Evolutionary conservation across 2,329 filamentous ascomycete species (phyloP).

Genomic region (Blastomyces percursus): DNA sequence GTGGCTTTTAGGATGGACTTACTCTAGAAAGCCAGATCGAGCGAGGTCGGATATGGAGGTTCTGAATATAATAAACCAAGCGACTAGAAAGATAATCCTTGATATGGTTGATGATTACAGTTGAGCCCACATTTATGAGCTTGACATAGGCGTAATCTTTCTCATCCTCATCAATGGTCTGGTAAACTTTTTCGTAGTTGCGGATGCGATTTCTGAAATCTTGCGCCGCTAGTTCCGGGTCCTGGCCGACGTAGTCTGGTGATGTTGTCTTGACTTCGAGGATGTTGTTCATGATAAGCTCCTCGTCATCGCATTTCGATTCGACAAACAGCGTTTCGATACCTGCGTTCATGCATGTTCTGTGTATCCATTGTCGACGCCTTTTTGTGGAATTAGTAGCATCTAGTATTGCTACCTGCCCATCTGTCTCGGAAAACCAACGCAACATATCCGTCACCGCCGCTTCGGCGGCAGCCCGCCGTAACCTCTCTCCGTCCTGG

Average conservation of each 20-base stretch:
- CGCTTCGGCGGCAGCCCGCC: conserved; percentile 78
- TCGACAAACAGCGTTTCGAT: conserved; percentile 94
- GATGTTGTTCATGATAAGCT: conserved; percentile 96
- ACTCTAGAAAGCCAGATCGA: conserved; percentile 94
- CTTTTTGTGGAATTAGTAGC: conserved; percentile 93
- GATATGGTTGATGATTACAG: conserved; percentile 96
- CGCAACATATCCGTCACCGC: conserved; percentile 87
- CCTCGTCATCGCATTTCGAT: conserved; percentile 91
- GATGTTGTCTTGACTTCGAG: conserved; percentile 94
- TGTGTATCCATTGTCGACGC: conserved; percentile 80
- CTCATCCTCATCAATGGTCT: conserved; percentile 85
- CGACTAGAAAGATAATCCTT: conserved; percentile 93
- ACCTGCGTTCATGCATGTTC: conserved; percentile 61
- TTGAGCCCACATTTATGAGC: conserved; percentile 88
- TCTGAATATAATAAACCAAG: conserved; percentile 97
- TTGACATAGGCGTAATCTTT: conserved; percentile 87
- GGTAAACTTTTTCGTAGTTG: conserved; percentile 95
- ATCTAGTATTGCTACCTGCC: conserved; percentile 86
- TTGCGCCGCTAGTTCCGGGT: conserved; percentile 77
- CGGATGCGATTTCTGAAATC: conserved; percentile 92
- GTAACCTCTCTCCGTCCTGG: conserved; percentile 76
- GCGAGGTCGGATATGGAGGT: conserved; percentile 89
- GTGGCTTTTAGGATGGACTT: conserved; percentile 29
- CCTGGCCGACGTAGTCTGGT: conserved; percentile 87
- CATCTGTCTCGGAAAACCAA: conserved; percentile 70